These are phyloP conservation scores for Stylonectria norvegica DNA, from an alignment of 2,329 filamentous ascomycete species.

Conservation along the genomic window DNA sequence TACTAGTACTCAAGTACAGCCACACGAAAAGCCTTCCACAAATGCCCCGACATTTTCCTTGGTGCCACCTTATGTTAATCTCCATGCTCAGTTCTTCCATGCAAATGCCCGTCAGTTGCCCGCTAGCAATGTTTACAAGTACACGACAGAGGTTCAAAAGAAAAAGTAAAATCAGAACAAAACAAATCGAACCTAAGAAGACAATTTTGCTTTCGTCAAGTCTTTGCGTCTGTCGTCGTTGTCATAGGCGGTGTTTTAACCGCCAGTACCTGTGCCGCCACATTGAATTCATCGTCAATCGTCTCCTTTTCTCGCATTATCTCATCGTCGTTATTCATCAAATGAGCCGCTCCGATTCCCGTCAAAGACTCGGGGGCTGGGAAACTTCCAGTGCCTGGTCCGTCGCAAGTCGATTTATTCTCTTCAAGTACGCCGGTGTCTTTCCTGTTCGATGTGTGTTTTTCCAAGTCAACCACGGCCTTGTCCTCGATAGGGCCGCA, in stretches of 20 bases:
- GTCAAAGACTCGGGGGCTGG: slow-evolving; percentile 6
- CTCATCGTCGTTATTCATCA: slow-evolving; percentile 18
- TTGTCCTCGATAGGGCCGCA: slow-evolving; percentile 1
- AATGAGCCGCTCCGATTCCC: slow-evolving; percentile 9
- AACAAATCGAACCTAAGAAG: slow-evolving; percentile 10
- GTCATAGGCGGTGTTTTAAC: slow-evolving; percentile 2
- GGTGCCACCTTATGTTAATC: too few species aligned
- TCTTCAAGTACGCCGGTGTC: not conserved
- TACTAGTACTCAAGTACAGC: too few species aligned
- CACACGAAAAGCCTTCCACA: too few species aligned
- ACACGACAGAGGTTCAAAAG: slow-evolving; percentile 12
- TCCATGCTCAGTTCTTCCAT: slow-evolving; percentile 14
- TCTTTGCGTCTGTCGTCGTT: slow-evolving; percentile 15
- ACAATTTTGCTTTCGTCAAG: slow-evolving; percentile 12
- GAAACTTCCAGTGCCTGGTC: not conserved
- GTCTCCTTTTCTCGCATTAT: slow-evolving; percentile 13
- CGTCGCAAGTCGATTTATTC: not conserved
- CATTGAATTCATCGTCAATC: slow-evolving; percentile 19
- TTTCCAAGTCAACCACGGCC: not conserved
- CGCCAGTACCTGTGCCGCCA: slow-evolving; percentile 5
- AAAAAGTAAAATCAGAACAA: slow-evolving; percentile 5
- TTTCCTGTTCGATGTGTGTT: not conserved
- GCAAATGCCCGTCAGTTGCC: slow-evolving; percentile 17
- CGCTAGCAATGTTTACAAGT: slow-evolving; percentile 11
- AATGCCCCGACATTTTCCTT: too few species aligned